Evolutionary conservation across 495 filamentous ascomycete genomes (phyloP), one percentile per base, ranked within the genome.

Genomic region (Penicillium lividum): DNA sequence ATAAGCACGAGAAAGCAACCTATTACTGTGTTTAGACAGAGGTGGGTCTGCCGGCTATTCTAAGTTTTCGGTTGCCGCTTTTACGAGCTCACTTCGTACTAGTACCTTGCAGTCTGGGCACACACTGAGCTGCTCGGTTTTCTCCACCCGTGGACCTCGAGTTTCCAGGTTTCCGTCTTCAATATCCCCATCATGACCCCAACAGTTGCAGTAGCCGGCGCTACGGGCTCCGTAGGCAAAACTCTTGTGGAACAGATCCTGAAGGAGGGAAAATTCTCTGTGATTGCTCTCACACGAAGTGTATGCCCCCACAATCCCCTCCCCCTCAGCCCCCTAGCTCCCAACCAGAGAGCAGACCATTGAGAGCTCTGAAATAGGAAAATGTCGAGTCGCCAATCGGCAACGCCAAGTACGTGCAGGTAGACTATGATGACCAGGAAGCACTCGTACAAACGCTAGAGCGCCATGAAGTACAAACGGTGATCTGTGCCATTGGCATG

Each of bases 131-230:
- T 13, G 34, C 34, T 38, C 34, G 11, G 34, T 38, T 5, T 38
- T 38, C 10, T 13, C 34, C 34, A 38, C 34, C 34, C 34, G 34
- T 38, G 34, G 30, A 31, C 30, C 11, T 38, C 34, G 11, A 38
- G 10, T 38, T 38, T 13, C 34, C 34, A 38, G 34, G 10, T 38
- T 38, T 38, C 34, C 11, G 34, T 38, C 34, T 38, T 38, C 34
- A 38, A 5, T 38, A 38, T 38, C 34, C 34, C 34, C 34, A 13
- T 38, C 34, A 53, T 59, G 57, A 34, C n/a, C 31, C 25, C 42
- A 28, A 57, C 55, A 52, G 47, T 57, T 57, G 55, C 55, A 28
- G 55, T 57, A 51, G 55, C 55, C 9, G 55, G 55, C 47, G 55
- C 47, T 25, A 57, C 55, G 7, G 55, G 55, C 16, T n/a, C 34